A percentile compares a stretch with the other conserved stretches of the same genome.
Conservation (phyloP, 441 rosid genomes). For the Theobroma grandiflorum region DNA sequence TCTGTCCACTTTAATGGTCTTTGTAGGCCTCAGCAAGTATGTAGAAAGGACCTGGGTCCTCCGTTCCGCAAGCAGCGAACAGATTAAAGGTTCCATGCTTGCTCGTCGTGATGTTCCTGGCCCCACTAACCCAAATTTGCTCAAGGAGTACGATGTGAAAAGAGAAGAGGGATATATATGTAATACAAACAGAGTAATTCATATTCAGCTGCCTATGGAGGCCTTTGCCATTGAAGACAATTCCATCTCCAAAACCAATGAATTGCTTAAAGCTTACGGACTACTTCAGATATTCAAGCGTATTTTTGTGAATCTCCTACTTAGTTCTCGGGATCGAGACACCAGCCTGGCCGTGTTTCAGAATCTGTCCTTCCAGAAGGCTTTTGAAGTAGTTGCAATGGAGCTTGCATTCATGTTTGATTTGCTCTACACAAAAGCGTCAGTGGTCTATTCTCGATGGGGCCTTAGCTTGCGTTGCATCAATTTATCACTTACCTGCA, state of each 20-base stretch:
- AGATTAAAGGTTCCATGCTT: neutral
- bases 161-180: neutral
- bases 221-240: neutral
- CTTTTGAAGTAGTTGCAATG: conserved; percentile 12
- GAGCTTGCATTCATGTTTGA: conserved; percentile 17
- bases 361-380: neutral
- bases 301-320: conserved; percentile 3
- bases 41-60: conserved; percentile 10
- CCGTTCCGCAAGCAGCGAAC: neutral
- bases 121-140: neutral
- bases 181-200: conserved; percentile 1
- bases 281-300: conserved; percentile 23
- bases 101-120: neutral
- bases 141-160: neutral
- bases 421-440: conserved; percentile 14
- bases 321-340: conserved; percentile 16
- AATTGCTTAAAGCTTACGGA: neutral
- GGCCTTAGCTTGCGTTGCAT: conserved; percentile 24
- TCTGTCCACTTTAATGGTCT: neutral
- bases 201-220: neutral
- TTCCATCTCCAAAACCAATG: neutral
- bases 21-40: conserved; percentile 15
- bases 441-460: neutral
- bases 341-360: neutral
- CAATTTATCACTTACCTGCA: neutral